These are phyloP conservation scores for Parathielavia appendiculata DNA, from an alignment of 495 filamentous ascomycete genomes.

Conservation along the genomic window DNA sequence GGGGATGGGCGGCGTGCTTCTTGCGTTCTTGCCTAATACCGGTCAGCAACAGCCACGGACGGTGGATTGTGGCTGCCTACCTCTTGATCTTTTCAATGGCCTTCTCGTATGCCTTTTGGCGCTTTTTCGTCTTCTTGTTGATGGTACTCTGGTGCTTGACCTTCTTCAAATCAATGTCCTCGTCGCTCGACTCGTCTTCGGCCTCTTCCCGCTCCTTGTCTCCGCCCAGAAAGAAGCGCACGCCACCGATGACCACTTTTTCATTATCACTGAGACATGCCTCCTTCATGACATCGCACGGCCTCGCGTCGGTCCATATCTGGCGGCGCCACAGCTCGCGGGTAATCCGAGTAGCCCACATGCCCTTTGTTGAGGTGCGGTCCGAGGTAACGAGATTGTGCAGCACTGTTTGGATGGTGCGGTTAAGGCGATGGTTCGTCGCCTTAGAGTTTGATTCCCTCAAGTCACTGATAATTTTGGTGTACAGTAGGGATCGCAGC, in stretches of 20 bases:
- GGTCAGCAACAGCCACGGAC: constrained; percentile 2
- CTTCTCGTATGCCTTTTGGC: constrained; percentile 68
- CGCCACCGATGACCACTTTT: constrained; percentile 81
- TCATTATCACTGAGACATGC: constrained; percentile 75
- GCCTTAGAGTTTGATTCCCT: constrained; percentile 76
- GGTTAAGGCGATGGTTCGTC: constrained; percentile 86
- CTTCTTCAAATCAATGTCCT: constrained; percentile 70
- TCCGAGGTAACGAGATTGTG: constrained; percentile 87
- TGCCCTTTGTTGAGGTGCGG: constrained; percentile 70
- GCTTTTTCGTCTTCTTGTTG: constrained; percentile 94
- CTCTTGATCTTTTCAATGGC: constrained; percentile 65
- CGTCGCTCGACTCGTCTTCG: constrained; percentile 83
- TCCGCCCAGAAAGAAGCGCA: constrained; percentile 91
- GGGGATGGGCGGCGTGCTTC: constrained; percentile 75
- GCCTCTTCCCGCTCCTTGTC: constrained; percentile 90
- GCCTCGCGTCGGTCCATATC: constrained; percentile 56
- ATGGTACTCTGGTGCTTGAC: constrained; percentile 79
- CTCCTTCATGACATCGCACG: constrained; percentile 93
- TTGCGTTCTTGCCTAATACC: constrained; percentile 69
- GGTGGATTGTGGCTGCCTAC: constrained; percentile 3
- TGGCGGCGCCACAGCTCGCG: constrained; percentile 41
- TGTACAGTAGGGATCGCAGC: constrained; percentile 74
- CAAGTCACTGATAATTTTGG: constrained; percentile 87
- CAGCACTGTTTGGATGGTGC: constrained; percentile 84
- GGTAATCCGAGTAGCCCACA: constrained; percentile 67